Conservation (phyloP, 208 protist species). For the Vickermania ingenoplastis region DNA sequence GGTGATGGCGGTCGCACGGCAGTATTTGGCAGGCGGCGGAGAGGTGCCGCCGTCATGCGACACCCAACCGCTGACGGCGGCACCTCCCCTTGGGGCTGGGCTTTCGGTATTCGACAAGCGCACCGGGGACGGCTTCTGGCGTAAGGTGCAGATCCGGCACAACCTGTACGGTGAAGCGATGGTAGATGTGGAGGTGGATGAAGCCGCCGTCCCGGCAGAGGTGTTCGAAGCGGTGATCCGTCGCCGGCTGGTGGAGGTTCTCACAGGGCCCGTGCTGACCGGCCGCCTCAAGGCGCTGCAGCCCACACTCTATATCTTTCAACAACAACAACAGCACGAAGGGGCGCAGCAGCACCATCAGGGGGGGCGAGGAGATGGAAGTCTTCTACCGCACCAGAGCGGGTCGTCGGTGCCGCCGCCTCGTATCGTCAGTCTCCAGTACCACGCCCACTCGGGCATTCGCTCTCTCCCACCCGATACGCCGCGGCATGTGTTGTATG, state of each 20-base stretch:
- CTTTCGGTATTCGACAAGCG: constrained; percentile 72
- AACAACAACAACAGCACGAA: background rate
- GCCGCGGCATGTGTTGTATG: constrained; percentile 51
- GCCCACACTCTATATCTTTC: background rate
- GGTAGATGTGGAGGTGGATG: constrained; percentile 65
- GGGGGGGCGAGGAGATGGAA: too few species aligned
- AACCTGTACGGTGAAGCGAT: constrained; percentile 81
- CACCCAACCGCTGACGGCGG: background rate
- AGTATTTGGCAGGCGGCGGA: background rate
- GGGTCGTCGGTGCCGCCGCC: constrained; percentile 19
- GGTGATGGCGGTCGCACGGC: constrained; percentile 31
- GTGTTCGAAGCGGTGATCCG: constrained; percentile 26
- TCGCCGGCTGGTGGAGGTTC: constrained; percentile 19
- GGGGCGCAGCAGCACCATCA: background rate
- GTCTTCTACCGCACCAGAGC: background rate
- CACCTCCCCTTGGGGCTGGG: constrained; percentile 14
- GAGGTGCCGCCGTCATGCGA: background rate
- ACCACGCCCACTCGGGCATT: constrained; percentile 71
- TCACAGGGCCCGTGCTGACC: constrained; percentile 14
- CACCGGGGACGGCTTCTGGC: constrained; percentile 81
- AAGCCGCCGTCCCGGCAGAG: constrained; percentile 15
- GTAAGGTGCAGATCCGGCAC: constrained; percentile 82
- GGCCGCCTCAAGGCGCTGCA: constrained; percentile 7
- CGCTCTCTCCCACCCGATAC: constrained; percentile 39
- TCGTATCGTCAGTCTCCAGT: constrained; percentile 56